These are phyloP conservation scores for Monosporascus sp. DNA, from an alignment of 2,329 filamentous ascomycete genomes.

Conservation along the genomic window DNA sequence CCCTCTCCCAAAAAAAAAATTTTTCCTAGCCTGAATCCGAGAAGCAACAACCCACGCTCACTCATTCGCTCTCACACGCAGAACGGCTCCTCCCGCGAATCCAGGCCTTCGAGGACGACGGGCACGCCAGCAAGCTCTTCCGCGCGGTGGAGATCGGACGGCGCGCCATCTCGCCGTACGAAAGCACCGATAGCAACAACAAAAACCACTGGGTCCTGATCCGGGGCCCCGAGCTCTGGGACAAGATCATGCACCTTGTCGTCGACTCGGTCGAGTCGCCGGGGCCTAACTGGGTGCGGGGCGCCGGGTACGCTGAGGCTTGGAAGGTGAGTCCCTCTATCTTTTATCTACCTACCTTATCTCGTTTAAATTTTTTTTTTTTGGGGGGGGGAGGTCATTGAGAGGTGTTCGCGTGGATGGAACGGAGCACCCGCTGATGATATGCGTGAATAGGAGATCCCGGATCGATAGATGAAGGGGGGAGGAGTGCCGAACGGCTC, in stretches of 20 bases:
- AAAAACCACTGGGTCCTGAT: slow-evolving; percentile 45
- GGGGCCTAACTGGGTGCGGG: slow-evolving; percentile 54
- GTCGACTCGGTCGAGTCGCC: slow-evolving; percentile 55
- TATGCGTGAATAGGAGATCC: too few species aligned
- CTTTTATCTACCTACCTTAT: background rate
- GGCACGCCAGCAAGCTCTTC: slow-evolving; percentile 73
- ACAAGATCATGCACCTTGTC: slow-evolving; percentile 54
- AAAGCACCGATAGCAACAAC: slow-evolving; percentile 13
- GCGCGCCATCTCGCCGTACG: slow-evolving; percentile 41
- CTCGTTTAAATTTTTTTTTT: background rate
- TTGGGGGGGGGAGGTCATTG: too few species aligned
- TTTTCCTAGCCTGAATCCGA: background rate
- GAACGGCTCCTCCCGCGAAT: slow-evolving; percentile 43
- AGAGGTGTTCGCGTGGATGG: background rate
- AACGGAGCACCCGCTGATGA: too few species aligned
- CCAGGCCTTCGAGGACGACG: slow-evolving; percentile 61
- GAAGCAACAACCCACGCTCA: background rate
- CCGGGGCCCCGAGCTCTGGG: slow-evolving; percentile 54
- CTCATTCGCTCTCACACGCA: slow-evolving; percentile 6
- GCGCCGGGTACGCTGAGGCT: slow-evolving; percentile 58
- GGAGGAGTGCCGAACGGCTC: background rate
- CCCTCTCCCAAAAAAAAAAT: background rate
- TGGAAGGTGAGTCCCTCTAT: slow-evolving; percentile 45
- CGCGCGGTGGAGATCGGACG: slow-evolving; percentile 65
- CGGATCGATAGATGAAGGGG: too few species aligned